Evolutionary conservation across 2,329 filamentous ascomycete genomes (phyloP), one percentile per base, ranked within the genome.

Genomic region (Trichoderma sp.): DNA sequence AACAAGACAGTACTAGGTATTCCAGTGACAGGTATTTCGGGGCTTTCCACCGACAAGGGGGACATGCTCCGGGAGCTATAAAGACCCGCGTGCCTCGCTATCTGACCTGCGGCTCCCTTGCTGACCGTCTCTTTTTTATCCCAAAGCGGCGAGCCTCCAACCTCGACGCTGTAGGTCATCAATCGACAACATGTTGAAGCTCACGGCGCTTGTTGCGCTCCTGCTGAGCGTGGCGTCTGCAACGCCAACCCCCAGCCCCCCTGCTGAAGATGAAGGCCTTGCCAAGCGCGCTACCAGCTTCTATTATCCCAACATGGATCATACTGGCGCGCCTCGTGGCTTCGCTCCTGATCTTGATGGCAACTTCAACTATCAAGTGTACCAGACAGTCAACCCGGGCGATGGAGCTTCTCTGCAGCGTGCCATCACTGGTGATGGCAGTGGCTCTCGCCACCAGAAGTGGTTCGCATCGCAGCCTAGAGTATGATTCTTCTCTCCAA

Each of bases 221-320:
- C 18, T 73, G 32, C 54, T 72, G 60, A 71, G 68, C 26, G 63
- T 61, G 51, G 72, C 70, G 26, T 69, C 71, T 58, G 74, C 74
- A 59, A 54, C 66, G 21, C 70, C 73, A 16, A 59, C 69, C 2
- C 61, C 60, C 11, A 56, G 68, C 61, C 34, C 59, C 43, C 28
- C 65, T 66, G 68, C 43, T 37, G 32, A 52, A 21, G 54, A 68
- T 18, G 68, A 73, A 49, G 61, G 60, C 58, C 30, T 72, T 28
- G 52, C 64, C n/a, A 70, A 71, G 59, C 68, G 70, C 54, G 59
- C 71, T 26, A 76, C 73, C 37, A 76, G 73, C 58, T 83, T 79
- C 72, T 83, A 81, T 79, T 83, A 83, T 72, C 74, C 80, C 43
- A 80, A 80, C 64, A 76, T 83, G 73, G 80, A 83, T 63, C 81